A percentile compares a stretch with the other conserved stretches of the same genome.
These are phyloP conservation scores for Schizophyllum commune DNA, from an alignment of 1,284 basidiomycete genomes.

Conservation along the genomic window DNA sequence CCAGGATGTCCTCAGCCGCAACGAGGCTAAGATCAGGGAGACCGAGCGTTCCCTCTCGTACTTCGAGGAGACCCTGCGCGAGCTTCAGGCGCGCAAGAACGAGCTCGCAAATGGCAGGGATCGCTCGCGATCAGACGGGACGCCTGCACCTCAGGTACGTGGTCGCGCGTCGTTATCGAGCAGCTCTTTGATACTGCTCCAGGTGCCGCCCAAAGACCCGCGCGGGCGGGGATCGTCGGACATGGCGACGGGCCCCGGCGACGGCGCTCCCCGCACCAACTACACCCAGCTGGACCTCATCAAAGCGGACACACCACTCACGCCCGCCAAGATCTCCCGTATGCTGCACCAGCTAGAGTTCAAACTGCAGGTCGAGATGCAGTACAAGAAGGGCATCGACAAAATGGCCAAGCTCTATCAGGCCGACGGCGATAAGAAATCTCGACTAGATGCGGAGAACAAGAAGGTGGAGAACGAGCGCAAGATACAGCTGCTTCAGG, in stretches of 20 bases:
- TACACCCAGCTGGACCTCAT: slow-evolving; percentile 86
- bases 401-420: slow-evolving; percentile 97
- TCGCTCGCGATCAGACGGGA: slow-evolving; percentile 40
- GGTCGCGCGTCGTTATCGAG: slow-evolving; percentile 1
- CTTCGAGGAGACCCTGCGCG: slow-evolving; percentile 81
- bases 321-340: slow-evolving; percentile 92
- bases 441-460: slow-evolving; percentile 84
- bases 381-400: slow-evolving; percentile 98
- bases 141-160: slow-evolving; percentile 31
- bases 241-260: slow-evolving; percentile 25
- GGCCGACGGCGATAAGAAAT: slow-evolving; percentile 93
- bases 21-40: slow-evolving; percentile 85
- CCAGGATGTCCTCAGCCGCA: slow-evolving; percentile 76
- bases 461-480: slow-evolving; percentile 93
- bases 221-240: slow-evolving; percentile 25
- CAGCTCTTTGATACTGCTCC: slow-evolving; percentile 8
- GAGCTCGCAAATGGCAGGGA: slow-evolving; percentile 35
- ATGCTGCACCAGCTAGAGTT: slow-evolving; percentile 99
- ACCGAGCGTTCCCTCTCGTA: slow-evolving; percentile 81
- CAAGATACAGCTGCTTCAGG: slow-evolving; percentile 91
- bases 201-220: slow-evolving; percentile 44
- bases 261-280: slow-evolving; percentile 44
- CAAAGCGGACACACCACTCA: slow-evolving; percentile 96
- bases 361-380: slow-evolving; percentile 97
- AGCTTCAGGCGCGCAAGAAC: slow-evolving; percentile 73